Evolutionary conservation across 2,329 filamentous ascomycete species (phyloP).

Genomic region (Cladophialophora immunda): DNA sequence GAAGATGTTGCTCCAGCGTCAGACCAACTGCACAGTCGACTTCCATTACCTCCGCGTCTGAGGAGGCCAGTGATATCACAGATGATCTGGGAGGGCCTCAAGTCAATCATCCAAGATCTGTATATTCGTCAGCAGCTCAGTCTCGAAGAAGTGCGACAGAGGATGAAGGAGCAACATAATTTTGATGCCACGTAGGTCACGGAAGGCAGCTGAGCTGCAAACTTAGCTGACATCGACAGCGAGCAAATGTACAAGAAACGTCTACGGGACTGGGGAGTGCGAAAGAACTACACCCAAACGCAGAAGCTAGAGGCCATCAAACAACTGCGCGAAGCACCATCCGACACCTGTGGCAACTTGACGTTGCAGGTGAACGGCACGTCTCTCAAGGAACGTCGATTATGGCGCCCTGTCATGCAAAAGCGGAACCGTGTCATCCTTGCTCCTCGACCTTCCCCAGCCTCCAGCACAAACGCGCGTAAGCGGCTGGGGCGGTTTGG

Average conservation of each 20-base stretch:
- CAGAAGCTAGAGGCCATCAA: constrained; percentile 8
- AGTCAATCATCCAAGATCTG: constrained; percentile 9
- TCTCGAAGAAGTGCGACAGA: constrained; percentile 6
- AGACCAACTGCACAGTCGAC: neutral
- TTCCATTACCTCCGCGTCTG: neutral
- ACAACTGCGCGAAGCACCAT: neutral
- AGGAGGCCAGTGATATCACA: neutral
- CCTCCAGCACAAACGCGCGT: neutral
- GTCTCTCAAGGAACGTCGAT: constrained; percentile 2
- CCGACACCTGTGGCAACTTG: neutral
- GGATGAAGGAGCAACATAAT: constrained; percentile 8
- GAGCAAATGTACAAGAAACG: constrained; percentile 22
- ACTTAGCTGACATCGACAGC: neutral
- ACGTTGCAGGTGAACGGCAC: neutral
- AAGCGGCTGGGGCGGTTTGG: no score
- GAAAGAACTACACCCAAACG: constrained; percentile 16
- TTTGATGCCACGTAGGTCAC: constrained; percentile 14
- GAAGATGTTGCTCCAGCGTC: neutral
- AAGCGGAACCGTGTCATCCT: neutral
- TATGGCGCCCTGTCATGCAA: constrained; percentile 9
- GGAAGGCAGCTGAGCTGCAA: neutral
- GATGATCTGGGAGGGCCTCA: neutral
- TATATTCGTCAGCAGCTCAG: constrained; percentile 10
- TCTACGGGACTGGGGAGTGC: constrained; percentile 6
- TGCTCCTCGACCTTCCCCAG: neutral